phyloP scores from a whole-genome alignment of 2,329 filamentous ascomycete genomes.

The Epicoccum sorghinum region DNA sequence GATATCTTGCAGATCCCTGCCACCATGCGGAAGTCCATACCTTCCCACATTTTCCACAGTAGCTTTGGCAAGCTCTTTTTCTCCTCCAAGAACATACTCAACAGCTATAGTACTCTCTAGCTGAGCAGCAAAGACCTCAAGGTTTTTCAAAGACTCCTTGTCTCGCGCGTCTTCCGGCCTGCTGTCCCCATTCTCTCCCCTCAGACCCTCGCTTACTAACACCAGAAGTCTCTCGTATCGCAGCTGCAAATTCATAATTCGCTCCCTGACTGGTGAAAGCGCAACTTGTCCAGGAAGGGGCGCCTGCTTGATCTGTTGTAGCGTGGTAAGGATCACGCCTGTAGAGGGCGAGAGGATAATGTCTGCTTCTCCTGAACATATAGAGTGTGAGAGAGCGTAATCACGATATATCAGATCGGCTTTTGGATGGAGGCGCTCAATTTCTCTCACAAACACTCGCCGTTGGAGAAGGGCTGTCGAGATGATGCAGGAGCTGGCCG shows the following conservation, averaged over 20 bases:
- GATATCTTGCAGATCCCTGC: conserved; percentile 35
- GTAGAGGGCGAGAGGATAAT: conserved; percentile 71
- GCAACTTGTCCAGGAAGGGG: conserved; percentile 66
- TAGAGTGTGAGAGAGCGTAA: conserved; percentile 48
- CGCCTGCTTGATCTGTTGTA: conserved; percentile 75
- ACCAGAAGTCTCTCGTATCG: conserved; percentile 73
- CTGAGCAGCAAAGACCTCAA: conserved; percentile 56
- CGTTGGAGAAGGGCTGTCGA: conserved; percentile 56
- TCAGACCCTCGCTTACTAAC: conserved; percentile 62
- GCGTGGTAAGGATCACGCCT: conserved; percentile 72
- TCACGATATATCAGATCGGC: conserved; percentile 67
- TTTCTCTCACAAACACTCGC: conserved; percentile 56
- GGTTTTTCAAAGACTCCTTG: conserved; percentile 53
- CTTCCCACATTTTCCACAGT: conserved; percentile 38
- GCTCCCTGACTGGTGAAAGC: conserved; percentile 55
- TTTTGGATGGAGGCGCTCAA: conserved; percentile 58
- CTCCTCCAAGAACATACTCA: conserved; percentile 51
- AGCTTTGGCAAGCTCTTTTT: conserved; percentile 44
- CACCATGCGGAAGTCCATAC: conserved; percentile 43
- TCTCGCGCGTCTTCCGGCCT: conserved; percentile 49
- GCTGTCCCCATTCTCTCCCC: conserved; percentile 27
- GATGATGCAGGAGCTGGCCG: conserved; percentile 56
- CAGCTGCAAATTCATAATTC: conserved; percentile 58
- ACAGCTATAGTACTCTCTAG: conserved; percentile 49
- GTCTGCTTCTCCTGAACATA: conserved; percentile 66